These are phyloP conservation scores for Ganoderma leucocontextum DNA, from an alignment of 1,284 basidiomycete species.

Conservation along the genomic window DNA sequence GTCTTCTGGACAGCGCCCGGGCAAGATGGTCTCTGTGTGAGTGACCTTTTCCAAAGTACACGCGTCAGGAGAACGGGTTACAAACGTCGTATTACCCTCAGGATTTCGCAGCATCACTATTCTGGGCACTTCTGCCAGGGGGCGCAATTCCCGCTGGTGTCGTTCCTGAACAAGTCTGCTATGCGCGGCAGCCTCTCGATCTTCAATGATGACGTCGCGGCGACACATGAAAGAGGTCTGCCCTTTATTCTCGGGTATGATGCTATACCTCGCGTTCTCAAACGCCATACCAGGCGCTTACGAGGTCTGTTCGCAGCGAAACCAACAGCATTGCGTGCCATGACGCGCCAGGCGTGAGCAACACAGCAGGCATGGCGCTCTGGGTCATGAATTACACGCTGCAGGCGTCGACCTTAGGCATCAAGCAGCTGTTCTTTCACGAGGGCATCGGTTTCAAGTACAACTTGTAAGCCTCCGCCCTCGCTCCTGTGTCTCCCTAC, in stretches of 20 bases:
- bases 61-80: background rate
- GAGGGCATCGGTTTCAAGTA: conserved; percentile 55
- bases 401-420: conserved; percentile 50
- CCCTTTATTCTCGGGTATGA: conserved; percentile 66
- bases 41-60: conserved; percentile 26
- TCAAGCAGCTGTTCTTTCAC: conserved; percentile 49
- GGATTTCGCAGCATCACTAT: conserved; percentile 72
- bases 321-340: conserved; percentile 49
- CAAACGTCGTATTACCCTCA: conserved; percentile 34
- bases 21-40: conserved; percentile 44
- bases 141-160: conserved; percentile 58
- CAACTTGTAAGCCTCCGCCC: conserved; percentile 44
- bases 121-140: conserved; percentile 64
- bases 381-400: conserved; percentile 75
- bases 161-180: conserved; percentile 67
- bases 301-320: conserved; percentile 30
- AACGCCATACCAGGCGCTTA: background rate
- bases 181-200: conserved; percentile 64
- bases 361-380: conserved; percentile 73
- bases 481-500: background rate
- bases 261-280: background rate
- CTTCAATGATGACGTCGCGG: conserved; percentile 59
- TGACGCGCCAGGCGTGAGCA: conserved; percentile 73
- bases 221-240: conserved; percentile 55
- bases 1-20: conserved; percentile 44